phyloP scores from a whole-genome alignment of 1,284 basidiomycete species.

The Fomitiporia mediterranea region DNA sequence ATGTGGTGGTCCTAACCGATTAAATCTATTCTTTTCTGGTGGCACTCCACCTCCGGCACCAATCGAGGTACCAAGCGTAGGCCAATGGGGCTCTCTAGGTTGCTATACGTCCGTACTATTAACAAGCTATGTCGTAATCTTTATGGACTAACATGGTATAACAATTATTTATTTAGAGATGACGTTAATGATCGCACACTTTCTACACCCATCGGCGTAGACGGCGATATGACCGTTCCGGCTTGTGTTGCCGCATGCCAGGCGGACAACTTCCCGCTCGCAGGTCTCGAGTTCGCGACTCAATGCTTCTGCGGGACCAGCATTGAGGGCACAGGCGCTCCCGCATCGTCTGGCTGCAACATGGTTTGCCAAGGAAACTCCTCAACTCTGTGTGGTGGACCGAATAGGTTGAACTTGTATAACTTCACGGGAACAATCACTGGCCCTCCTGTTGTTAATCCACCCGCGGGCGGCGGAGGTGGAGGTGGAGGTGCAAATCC shows the following conservation, averaged over 20 bases:
- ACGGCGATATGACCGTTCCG: constrained; percentile 27
- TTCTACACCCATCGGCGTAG: constrained; percentile 18
- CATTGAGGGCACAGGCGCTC: constrained; percentile 43
- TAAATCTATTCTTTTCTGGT: constrained; percentile 64
- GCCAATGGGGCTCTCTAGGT: constrained; percentile 59
- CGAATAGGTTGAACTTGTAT: constrained; percentile 52
- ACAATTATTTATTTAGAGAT: constrained; percentile 22
- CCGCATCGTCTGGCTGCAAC: constrained; percentile 44
- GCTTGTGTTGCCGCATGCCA: constrained; percentile 26
- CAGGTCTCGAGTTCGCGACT: constrained; percentile 33
- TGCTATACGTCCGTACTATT: constrained; percentile 52
- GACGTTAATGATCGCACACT: constrained; percentile 23
- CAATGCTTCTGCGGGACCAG: constrained; percentile 52
- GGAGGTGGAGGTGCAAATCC: constrained; percentile 32
- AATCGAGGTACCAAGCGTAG: constrained; percentile 44
- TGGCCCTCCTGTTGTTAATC: constrained; percentile 39
- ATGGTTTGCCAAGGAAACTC: constrained; percentile 62
- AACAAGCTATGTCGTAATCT: constrained; percentile 32
- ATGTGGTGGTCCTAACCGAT: constrained; percentile 56
- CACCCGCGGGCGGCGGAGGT: constrained; percentile 32
- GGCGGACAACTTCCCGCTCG: constrained; percentile 24
- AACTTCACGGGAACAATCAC: constrained; percentile 53
- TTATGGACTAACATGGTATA: constrained; percentile 46
- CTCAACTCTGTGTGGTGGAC: constrained; percentile 63
- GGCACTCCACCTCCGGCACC: constrained; percentile 48